Base-by-base conservation (phyloP, 2,329 filamentous ascomycete species). In the Exophiala aquamarina region DNA sequence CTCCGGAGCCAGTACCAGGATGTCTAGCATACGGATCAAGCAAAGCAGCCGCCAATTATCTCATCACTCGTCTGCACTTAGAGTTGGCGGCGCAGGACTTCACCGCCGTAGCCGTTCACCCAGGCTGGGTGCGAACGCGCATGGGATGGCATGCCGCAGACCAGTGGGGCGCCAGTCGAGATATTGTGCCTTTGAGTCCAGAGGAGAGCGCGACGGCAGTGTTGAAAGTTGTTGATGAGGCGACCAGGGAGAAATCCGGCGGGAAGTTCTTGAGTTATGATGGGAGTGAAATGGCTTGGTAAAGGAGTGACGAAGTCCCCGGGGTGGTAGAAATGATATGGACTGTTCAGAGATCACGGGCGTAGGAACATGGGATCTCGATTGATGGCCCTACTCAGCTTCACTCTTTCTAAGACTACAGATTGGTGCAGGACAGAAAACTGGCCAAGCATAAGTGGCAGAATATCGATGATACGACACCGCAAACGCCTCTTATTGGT, bases 261-360 rank as follows among this genome's bases (percentile, higher is more conserved):
- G 32, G 35, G 7, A 37, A 20, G 18, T 37, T 37, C 35, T 20
- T 37, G 35, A 21, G 15, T 19, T 21, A 37, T 17, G 35, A 37
- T 19, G 35, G 35, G 9, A 37, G 4, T 37, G 35, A 37, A 19
- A 4, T 37, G 35, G 9, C 15, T 13, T 37, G 35, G 35, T 37
- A 19, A 37, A 6, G n/a, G n/a, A n/a, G n/a, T n/a, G n/a, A n/a
- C n/a, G n/a, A n/a, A n/a, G n/a, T n/a, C n/a, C n/a, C n/a, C n/a
- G n/a, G n/a, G 40, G 13, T 10, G 17, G 26, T 10, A 10, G 14
- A 17, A 7, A 11, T 6, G 17, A n/a, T 11, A 20, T n/a, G 36
- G 10, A 26, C 20, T 19, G 36, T 18, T 39, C 36, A 23, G n/a
- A 19, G 21, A 19, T 39, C n/a, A n/a, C n/a, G n/a, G n/a, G n/a